Base-by-base conservation (phyloP, 1,139 yeast genomes). In the Debaryomycetaceae sp. region DNA sequence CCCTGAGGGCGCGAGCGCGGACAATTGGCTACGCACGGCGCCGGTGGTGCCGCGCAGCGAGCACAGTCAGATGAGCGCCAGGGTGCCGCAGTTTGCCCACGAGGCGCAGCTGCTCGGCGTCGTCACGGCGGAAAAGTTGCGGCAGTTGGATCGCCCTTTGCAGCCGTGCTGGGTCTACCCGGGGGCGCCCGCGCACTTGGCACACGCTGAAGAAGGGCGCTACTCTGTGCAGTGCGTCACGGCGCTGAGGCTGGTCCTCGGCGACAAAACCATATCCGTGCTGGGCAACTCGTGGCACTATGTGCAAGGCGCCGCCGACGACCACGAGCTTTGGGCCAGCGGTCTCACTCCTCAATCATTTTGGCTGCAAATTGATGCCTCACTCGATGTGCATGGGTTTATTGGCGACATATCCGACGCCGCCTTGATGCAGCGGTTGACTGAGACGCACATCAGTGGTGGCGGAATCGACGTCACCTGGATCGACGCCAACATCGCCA, bases 301-400 rank as follows among this genome's bases (percentile, higher is more conserved):
- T 49, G 81, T 86, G 2, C 96, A 85, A 53, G 96, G 96, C 1
- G 88, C 95, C 0, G 96, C 93, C 0, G 96, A 88, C 53, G 96
- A 88, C 46, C 95, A 88, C 49, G 96, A 88, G 46, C 61, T 81
- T 16, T 88, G 96, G 96, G 78, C 88, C 0, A 27, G n/a, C n/a
- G n/a, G n/a, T n/a, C n/a, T n/a, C n/a, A n/a, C n/a, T n/a, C n/a
- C n/a, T n/a, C n/a, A n/a, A n/a, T n/a, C n/a, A n/a, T 53, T 83
- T 34, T 86, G 95, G 95, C 38, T 51, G 1, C 48, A 69, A 32
- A 34, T 51, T 4, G 40, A 32, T 7, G 32, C 29, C 11, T 18
- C 32, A 12, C 37, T 78, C 11, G 58, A 59, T 6, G 31, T 27
- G 3, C 48, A 56, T 2, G 53, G 58, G 2, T 48, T 55, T 28